Evolutionary conservation across 23 red algal genomes (phyloP), one percentile per base, ranked within the genome.

Genomic region (Gracilaria vermiculophylla): DNA sequence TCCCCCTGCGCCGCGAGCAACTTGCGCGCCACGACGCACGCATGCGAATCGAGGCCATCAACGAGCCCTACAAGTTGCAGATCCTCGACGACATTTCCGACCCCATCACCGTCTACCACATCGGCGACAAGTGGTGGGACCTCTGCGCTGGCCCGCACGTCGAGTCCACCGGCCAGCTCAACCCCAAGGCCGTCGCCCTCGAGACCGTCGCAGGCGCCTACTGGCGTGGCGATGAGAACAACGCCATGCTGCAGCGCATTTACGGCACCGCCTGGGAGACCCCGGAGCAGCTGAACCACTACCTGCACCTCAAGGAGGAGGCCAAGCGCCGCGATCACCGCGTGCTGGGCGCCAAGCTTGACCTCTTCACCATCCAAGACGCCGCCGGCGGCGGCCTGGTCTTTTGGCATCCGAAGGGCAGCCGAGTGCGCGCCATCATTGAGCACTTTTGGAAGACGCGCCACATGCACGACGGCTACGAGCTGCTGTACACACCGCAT

Each of bases 81-180:
- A 99, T 99, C 28, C 78, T 99, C 3, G 48, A 85, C 21, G 80
- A 70, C 28, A 76, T 99, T 20, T 48, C 25, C 9, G 97, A 99
- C 41, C 97, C 97, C 4, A 99, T 99, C 60, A 99, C 97, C 49
- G 56, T 99, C 42, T 99, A 99, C 45, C 76, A 92, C 60, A 64
- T 95, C 39, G 97, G 97, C 39, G 94, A 99, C 70, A 80, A 92
- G 35, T 99, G 97, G 97, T 99, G 97, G 97, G 97, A 99, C 75
- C 78, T 99, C 44, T 99, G 97, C 61, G 97, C 97, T 42, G 97
- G 97, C 2, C 97, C 97, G 16, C 97, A 99, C 62, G 97, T 99
- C n/a, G 93, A 94, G 43, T 80, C 75, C 64, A 99, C 97, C 15
- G 92, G 97, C 45, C 69, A 90, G 36, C 87, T 99, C 72, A 61